Conservation (phyloP, 768 basidiomycete species). For the Hortiboletus campestris region DNA sequence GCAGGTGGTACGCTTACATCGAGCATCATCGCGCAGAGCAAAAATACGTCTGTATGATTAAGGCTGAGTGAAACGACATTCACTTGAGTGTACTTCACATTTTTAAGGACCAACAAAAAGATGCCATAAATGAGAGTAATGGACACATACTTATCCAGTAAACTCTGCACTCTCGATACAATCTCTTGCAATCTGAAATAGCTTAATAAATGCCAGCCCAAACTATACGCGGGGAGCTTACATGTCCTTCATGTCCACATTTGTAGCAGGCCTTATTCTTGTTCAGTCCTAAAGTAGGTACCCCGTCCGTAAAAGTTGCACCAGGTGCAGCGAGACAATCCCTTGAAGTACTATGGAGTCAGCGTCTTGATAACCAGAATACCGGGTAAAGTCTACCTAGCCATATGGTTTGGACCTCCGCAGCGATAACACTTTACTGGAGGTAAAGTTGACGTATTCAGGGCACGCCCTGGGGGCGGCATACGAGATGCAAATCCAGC, state of each 20-base stretch:
- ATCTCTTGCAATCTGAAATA: conserved; percentile 58
- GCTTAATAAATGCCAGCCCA: conserved; percentile 4
- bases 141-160: conserved; percentile 37
- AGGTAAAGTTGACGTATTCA: conserved; percentile 75
- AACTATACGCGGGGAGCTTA: conserved; percentile 38
- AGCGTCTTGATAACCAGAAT: conserved; percentile 4
- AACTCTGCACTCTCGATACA: conserved; percentile 58
- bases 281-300: conserved; percentile 41
- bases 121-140: conserved; percentile 4
- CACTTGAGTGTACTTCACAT: conserved; percentile 13
- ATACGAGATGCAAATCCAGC: conserved; percentile 61
- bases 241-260: conserved; percentile 86
- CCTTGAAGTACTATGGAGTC: conserved; percentile 37
- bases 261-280: conserved; percentile 85
- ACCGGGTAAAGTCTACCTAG: conserved; percentile 46
- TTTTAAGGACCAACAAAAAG: conserved; percentile 17
- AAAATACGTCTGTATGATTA: conserved; percentile 1
- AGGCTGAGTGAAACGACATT: conserved; percentile 11
- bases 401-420: conserved; percentile 86
- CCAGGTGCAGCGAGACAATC: conserved; percentile 80
- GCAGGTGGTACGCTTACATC: neutral
- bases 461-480: conserved; percentile 69
- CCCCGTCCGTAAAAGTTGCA: conserved; percentile 45
- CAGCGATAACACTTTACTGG: conserved; percentile 90
- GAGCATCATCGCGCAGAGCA: neutral